phyloP scores from a whole-genome alignment of 192 early-diverging fungal genomes.

The Gryganskiella cystojenkinii region DNA sequence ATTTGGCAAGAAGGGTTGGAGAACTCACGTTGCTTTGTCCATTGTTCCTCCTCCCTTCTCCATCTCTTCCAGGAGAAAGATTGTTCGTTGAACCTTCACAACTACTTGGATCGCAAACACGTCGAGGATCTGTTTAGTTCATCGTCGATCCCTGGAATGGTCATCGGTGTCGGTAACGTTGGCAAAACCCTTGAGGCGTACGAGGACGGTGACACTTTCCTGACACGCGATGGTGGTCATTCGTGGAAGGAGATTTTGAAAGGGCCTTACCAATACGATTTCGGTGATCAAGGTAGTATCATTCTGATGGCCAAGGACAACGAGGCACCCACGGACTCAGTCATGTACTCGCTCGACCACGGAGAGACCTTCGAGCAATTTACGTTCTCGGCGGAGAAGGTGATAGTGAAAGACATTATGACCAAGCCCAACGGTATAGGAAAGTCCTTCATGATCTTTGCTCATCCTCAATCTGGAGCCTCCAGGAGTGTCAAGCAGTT shows the following conservation, averaged over 20 bases:
- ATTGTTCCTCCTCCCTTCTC: no score
- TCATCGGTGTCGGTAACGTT: constrained; percentile 95
- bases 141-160: constrained; percentile 82
- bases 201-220: constrained; percentile 81
- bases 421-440: constrained; percentile 80
- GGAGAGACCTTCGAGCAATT: constrained; percentile 74
- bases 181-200: constrained; percentile 73
- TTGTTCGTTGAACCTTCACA: constrained; percentile 86
- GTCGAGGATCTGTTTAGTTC: constrained; percentile 84
- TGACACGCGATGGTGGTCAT: constrained; percentile 89
- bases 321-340: constrained; percentile 64
- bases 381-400: constrained; percentile 56
- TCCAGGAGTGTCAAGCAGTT: constrained; percentile 42
- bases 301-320: constrained; percentile 90
- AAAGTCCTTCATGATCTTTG: constrained; percentile 84
- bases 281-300: constrained; percentile 93
- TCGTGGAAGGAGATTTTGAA: constrained; percentile 86
- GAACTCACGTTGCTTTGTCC: no score
- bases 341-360: constrained; percentile 72
- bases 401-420: constrained; percentile 73
- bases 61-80: constrained; percentile 21
- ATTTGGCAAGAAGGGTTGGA: no score
- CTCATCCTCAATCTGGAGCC: constrained; percentile 55
- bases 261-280: constrained; percentile 91
- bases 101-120: constrained; percentile 87